Evolutionary conservation across 2,329 filamentous ascomycete species (phyloP).

Genomic region (Arthrobotrys sinensis): DNA sequence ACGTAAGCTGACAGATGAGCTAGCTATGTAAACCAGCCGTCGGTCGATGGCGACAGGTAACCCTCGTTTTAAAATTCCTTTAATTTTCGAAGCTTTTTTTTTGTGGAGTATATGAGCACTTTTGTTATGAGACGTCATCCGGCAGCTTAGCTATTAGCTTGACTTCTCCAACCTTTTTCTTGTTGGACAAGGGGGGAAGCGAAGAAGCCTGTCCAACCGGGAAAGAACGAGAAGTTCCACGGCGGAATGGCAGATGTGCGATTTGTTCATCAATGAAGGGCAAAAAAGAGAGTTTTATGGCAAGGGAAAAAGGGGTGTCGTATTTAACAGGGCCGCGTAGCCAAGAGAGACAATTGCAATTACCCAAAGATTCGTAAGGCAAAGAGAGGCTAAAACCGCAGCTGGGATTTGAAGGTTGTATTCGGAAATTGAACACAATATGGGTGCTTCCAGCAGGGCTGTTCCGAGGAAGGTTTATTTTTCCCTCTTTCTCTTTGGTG

Average conservation of each 20-base stretch:
- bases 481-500: background rate
- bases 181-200: background rate
- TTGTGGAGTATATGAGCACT: background rate
- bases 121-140: slow-evolving; percentile 19
- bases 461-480: background rate
- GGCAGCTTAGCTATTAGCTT: slow-evolving; percentile 2
- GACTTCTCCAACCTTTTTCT: background rate
- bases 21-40: background rate
- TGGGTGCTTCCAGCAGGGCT: slow-evolving; percentile 14
- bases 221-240: slow-evolving; percentile 7
- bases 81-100: background rate
- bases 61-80: slow-evolving; percentile 8
- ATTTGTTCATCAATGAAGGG: background rate
- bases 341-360: slow-evolving; percentile 48
- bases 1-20: background rate
- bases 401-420: slow-evolving; percentile 3
- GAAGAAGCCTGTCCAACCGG: background rate
- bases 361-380: slow-evolving; percentile 44
- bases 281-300: slow-evolving; percentile 1
- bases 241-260: slow-evolving; percentile 6
- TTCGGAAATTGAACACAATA: slow-evolving; percentile 52
- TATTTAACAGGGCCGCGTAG: slow-evolving; percentile 48
- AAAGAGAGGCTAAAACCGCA: slow-evolving; percentile 45
- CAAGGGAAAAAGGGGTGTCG: slow-evolving; percentile 35
- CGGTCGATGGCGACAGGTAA: slow-evolving; percentile 10